Conservation (phyloP, 768 basidiomycete species). For the Pholiota conissans region DNA sequence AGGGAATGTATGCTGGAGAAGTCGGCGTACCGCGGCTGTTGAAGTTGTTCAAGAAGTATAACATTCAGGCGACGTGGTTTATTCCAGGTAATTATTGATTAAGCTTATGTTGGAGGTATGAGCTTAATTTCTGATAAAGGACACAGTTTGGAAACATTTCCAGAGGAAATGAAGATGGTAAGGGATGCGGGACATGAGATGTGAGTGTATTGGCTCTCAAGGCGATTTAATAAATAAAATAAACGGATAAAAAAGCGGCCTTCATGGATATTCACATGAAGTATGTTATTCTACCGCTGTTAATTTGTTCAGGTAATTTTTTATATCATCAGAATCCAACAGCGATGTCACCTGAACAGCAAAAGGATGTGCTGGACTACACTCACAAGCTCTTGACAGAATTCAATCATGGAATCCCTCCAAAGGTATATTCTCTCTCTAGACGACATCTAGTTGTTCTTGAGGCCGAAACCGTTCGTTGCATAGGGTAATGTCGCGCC, state of each 20-base stretch:
- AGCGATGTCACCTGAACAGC: slow-evolving; percentile 61
- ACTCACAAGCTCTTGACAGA: slow-evolving; percentile 62
- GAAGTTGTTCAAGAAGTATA: slow-evolving; percentile 71
- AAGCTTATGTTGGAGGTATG: neutral
- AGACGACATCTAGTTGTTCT: no score
- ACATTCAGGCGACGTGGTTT: slow-evolving; percentile 72
- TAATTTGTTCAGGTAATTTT: no score
- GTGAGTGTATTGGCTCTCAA: slow-evolving; percentile 25
- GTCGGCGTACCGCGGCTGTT: slow-evolving; percentile 69
- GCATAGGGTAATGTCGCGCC: slow-evolving; percentile 62
- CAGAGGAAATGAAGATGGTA: slow-evolving; percentile 65
- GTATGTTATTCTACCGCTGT: slow-evolving; percentile 23
- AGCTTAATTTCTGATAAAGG: no score
- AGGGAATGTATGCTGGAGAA: slow-evolving; percentile 76
- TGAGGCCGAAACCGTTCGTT: neutral
- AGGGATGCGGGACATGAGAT: slow-evolving; percentile 76
- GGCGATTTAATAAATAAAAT: no score
- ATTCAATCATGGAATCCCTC: slow-evolving; percentile 60
- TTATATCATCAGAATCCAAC: slow-evolving; percentile 69
- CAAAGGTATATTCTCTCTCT: slow-evolving; percentile 35
- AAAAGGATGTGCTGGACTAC: slow-evolving; percentile 68
- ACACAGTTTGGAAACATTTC: slow-evolving; percentile 76
- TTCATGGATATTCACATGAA: slow-evolving; percentile 76
- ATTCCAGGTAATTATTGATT: slow-evolving; percentile 63
- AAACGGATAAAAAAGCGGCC: no score